Base-by-base conservation (phyloP, 441 rosid genomes). In the Capsella rubella region DNA sequence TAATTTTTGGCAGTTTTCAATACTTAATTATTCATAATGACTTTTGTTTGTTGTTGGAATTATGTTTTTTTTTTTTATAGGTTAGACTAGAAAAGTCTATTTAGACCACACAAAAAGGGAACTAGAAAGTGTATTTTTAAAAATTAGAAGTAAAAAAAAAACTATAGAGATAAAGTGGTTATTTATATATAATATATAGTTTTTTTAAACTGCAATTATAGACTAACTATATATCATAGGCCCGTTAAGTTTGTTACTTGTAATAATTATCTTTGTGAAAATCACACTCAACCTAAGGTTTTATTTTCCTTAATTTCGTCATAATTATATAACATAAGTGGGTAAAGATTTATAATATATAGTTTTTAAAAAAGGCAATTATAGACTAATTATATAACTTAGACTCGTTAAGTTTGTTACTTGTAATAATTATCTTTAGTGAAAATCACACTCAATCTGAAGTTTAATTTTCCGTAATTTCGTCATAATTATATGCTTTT, bases 51-150 rank as follows among this genome's bases (percentile, higher is more conserved):
- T 74, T 45, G 39, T 39, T 56, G 0, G 4, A 21, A 45, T 47
- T 21, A 40, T 14, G 55, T 40, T 49, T 49, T 46, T 14, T n/a
- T 43, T 50, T 46, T 14, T 18, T 32, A 40, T 21, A 37, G 16
- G 31, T 6, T 58, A 31, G 52, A 45, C 4, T 45, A 45, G 4
- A 51, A 27, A 69, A 76, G 75, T 76, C 54, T 69, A 64, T 55
- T 45, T 59, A 45, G 58, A 29, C 47, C 54, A 74, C 73, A 50
- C 21, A 18, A 25, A 59, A 63, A 15, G 43, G 56, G 42, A 29
- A 39, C 18, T 43, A 28, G 45, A 46, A 61, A 27, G 70, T 45
- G 40, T 52, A 59, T 52, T 50, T 60, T 71, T 37, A 1, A 34
- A 29, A 37, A 11, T 61, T 31, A 34, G 5, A 31, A 31, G 34